A percentile compares a stretch with the other conserved stretches of the same genome.
Conservation (phyloP, 768 basidiomycete genomes). For the Tylopilus intermedius region DNA sequence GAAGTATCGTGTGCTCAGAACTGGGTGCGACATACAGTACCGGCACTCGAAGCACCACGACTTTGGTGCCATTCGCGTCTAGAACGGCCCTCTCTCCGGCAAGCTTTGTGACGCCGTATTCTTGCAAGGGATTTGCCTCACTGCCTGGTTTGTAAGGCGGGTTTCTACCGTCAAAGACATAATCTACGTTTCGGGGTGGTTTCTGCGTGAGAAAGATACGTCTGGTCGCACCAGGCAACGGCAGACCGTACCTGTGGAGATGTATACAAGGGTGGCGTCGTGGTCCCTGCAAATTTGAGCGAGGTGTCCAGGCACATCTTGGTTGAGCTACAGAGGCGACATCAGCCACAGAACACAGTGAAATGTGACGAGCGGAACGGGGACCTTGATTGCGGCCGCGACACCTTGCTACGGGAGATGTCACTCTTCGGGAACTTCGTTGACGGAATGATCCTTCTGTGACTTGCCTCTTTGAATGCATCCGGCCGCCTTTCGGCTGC, state of each 20-base stretch:
- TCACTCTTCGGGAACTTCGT: background rate
- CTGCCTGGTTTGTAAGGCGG: conserved; percentile 82
- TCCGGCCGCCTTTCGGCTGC: conserved; percentile 93
- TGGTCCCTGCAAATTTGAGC: conserved; percentile 59
- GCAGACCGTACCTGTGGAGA: conserved; percentile 74
- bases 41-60: conserved; percentile 80
- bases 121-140: conserved; percentile 75
- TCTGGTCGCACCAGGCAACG: background rate
- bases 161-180: conserved; percentile 92
- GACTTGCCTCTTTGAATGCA: conserved; percentile 77
- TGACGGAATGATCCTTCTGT: background rate
- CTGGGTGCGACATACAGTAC: conserved; percentile 55
- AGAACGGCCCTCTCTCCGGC: conserved; percentile 82
- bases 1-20: too few species aligned
- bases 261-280: conserved; percentile 75
- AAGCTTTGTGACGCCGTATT: conserved; percentile 83
- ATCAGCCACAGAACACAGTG: background rate
- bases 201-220: conserved; percentile 6
- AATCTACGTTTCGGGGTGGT: conserved; percentile 44
- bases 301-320: conserved; percentile 65
- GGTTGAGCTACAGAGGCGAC: conserved; percentile 60
- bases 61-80: conserved; percentile 50
- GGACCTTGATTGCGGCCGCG: conserved; percentile 57
- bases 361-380: background rate
- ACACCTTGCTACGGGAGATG: conserved; percentile 45